Base-by-base conservation (phyloP, 805 yeast genomes). In the Wickerhamomyces pijperi region DNA sequence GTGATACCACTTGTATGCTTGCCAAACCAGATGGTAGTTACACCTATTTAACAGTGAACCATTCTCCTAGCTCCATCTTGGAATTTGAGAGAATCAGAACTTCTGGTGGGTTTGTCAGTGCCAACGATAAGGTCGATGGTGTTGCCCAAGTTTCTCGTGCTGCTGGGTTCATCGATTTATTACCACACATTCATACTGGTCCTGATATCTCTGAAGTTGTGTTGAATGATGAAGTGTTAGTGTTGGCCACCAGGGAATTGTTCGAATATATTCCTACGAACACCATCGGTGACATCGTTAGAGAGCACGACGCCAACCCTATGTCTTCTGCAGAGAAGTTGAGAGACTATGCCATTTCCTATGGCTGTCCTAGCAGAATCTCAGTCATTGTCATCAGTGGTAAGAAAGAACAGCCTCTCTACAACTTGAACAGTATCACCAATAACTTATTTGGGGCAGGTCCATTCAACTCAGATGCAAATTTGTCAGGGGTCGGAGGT, bases 261-360 rank as follows among this genome's bases (percentile, higher is more conserved):
- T 92, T 97, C 96, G 87, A 88, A 42, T 74, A 69, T 49, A 70
- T 92, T 45, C 74, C 87, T 8, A 76, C 75, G 46, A 94, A 87
- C 50, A 70, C 85, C 13, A 96, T 94, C 1, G 94, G 88, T 28
- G 98, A 92, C 59, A 77, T 92, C 41, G 79, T 88, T 13, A 70
- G 95, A 44, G 84, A 80, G 45, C 77, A 76, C 49, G 77, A 77
- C 16, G 5, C 16, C 13, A 85, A 84, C 48, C 94, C 97, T 2
- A 80, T 85, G 76, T 57, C 77, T 19, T 97, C 97, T 1, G 97
- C 98, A 0, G 94, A 86, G 49, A 86, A 83, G 53, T 66, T 92
- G 48, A 75, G 97, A 53, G 98, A 92, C 59, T 86, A 82, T 64
- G 97, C 97, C 1, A 75, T 90, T 43, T 80, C 96, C 2, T 92